These are phyloP conservation scores for Hanseniaspora gamundiae DNA, from an alignment of 1,139 yeast genomes.

Conservation along the genomic window DNA sequence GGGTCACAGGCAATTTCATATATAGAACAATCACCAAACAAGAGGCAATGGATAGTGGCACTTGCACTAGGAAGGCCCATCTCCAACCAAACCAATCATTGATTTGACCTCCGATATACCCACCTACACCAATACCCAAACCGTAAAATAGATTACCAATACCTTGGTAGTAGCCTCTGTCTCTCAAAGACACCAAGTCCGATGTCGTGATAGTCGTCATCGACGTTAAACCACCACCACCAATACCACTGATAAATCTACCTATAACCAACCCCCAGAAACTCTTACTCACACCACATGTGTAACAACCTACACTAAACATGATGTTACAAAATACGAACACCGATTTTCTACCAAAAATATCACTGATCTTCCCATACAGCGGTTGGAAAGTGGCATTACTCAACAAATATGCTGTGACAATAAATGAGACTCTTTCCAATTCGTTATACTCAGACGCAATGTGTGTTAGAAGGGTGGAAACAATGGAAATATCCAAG, in stretches of 20 bases:
- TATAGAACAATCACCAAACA: constrained; percentile 28
- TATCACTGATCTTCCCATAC: constrained; percentile 76
- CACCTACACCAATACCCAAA: constrained; percentile 61
- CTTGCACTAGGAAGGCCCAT: constrained; percentile 46
- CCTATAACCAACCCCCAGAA: constrained; percentile 52
- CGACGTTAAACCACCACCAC: constrained; percentile 52
- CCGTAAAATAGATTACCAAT: constrained; percentile 54
- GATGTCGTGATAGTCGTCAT: constrained; percentile 43
- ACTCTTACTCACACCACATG: constrained; percentile 39
- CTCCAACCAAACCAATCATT: constrained; percentile 56
- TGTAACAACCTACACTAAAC: constrained; percentile 43
- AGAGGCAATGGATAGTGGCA: constrained; percentile 51
- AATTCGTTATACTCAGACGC: constrained; percentile 49
- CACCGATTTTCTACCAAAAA: constrained; percentile 60
- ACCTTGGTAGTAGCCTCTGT: constrained; percentile 52
- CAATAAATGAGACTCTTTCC: constrained; percentile 45
- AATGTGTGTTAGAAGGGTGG: constrained; percentile 47
- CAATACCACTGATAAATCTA: constrained; percentile 48
- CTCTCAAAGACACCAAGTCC: constrained; percentile 45
- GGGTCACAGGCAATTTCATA: constrained; percentile 25
- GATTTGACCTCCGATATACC: constrained; percentile 38
- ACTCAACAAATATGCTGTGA: constrained; percentile 47
- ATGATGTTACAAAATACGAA: constrained; percentile 36
- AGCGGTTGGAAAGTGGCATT: constrained; percentile 63
- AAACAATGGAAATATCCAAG: constrained; percentile 49